Percentiles rank a stretch among this genome's conserved stretches.
phyloP scores from a whole-genome alignment of 768 basidiomycete species.

The Phylloporus arenicola region DNA sequence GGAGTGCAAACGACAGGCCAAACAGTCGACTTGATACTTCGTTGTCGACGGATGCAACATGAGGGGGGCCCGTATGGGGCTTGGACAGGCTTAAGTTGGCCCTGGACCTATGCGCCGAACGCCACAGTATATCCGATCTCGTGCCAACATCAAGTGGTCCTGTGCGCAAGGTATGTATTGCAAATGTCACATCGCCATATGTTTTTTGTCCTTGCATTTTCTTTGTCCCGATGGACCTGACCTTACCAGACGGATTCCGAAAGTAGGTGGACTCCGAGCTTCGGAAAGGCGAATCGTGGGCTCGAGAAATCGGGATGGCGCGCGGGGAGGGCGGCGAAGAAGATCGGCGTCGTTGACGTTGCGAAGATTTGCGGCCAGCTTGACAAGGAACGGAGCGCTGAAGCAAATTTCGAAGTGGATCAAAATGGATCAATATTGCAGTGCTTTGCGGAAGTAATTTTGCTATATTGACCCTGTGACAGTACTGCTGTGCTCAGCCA shows the following conservation, averaged over 20 bases:
- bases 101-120: no score
- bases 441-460: neutral
- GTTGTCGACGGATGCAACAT: no score
- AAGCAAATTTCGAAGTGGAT: neutral
- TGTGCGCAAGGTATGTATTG: neutral
- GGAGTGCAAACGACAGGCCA: no score
- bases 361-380: neutral
- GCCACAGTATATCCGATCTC: no score
- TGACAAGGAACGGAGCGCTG: neutral
- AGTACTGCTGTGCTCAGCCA: neutral
- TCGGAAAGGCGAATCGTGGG: neutral
- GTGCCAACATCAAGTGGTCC: neutral
- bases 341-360: neutral
- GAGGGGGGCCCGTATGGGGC: no score
- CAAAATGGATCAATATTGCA: neutral
- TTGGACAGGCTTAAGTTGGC: no score
- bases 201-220: neutral
- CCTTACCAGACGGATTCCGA: neutral
- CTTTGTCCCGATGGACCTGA: neutral
- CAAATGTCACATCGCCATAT: neutral
- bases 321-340: neutral
- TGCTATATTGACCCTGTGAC: neutral
- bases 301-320: neutral
- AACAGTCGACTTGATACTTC: no score
- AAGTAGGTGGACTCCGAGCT: neutral